Percentiles rank a stretch among this genome's conserved stretches.
These are phyloP conservation scores for Aureobasidium melanogenum DNA, from an alignment of 2,329 filamentous ascomycete genomes.

Conservation along the genomic window DNA sequence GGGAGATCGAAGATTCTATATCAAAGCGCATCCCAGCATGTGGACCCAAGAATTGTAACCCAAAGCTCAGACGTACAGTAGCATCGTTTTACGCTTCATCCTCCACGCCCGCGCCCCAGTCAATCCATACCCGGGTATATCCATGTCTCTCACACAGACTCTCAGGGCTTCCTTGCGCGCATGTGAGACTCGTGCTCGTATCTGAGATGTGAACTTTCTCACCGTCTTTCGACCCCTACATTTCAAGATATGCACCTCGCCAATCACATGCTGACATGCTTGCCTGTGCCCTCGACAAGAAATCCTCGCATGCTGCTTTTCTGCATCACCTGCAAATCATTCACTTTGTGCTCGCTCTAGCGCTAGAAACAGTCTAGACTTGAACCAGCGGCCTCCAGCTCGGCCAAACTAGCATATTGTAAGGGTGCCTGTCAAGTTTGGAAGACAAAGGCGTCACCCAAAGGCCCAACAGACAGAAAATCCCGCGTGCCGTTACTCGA, in stretches of 20 bases:
- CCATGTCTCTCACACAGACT: neutral
- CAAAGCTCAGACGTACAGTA: neutral
- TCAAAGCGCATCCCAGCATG: neutral
- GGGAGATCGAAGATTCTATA: constrained; percentile 5
- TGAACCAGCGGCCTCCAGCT: neutral
- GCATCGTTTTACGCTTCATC: neutral
- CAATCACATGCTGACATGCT: constrained; percentile 3
- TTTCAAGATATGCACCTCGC: neutral
- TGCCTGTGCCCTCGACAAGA: neutral
- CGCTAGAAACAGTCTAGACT: constrained; percentile 8
- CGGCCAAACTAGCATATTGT: constrained; percentile 10
- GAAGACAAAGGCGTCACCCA: neutral
- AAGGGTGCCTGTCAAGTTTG: constrained; percentile 10
- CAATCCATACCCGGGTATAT: neutral
- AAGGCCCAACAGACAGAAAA: neutral
- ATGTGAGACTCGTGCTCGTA: constrained; percentile 3
- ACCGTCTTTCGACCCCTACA: constrained; percentile 6
- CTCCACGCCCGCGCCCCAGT: neutral
- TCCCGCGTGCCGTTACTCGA: constrained; percentile 7
- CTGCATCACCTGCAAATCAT: constrained; percentile 6
- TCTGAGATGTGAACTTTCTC: neutral
- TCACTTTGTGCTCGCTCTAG: neutral
- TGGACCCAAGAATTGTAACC: neutral
- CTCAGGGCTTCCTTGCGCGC: neutral
- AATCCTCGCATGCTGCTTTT: neutral